Conservation (phyloP, 345 rosid genomes). For the Garcia nutans region DNA sequence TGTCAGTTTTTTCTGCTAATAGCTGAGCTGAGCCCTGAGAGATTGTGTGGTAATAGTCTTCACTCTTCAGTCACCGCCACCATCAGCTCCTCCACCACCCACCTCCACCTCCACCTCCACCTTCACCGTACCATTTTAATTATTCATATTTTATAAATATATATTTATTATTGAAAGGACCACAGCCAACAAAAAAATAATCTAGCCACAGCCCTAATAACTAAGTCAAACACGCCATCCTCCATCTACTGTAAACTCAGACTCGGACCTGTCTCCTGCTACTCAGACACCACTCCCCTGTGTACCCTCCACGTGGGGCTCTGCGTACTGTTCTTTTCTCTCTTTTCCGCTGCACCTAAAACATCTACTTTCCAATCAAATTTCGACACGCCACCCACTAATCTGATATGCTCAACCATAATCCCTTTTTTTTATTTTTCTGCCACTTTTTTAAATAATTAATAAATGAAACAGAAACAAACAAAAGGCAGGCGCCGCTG, state of each 20-base stretch:
- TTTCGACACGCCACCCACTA: background rate
- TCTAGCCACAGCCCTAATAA: background rate
- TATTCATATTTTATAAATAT: too few relatives aligned
- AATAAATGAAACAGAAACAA: background rate
- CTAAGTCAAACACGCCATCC: constrained; percentile 27
- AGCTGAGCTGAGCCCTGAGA: background rate
- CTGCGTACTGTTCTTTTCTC: background rate
- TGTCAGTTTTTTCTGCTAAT: constrained; percentile 15
- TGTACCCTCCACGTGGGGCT: constrained; percentile 29
- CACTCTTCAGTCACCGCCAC: background rate
- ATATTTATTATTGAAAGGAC: background rate
- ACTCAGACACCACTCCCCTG: constrained; percentile 27
- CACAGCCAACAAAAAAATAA: background rate
- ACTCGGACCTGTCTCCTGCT: constrained; percentile 36
- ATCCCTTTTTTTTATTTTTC: background rate
- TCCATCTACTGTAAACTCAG: background rate
- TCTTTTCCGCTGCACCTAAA: background rate
- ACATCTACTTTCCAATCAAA: constrained; percentile 10
- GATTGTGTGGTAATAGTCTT: background rate
- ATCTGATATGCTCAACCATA: background rate
- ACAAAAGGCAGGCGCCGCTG: constrained; percentile 24
- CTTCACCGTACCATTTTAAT: background rate
- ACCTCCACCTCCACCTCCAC: background rate
- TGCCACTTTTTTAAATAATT: background rate
- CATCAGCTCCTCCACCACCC: background rate